A percentile compares a stretch with the other conserved stretches of the same genome.
These are phyloP conservation scores for Coprinellus aureogranulatus DNA, from an alignment of 768 basidiomycete species.

Conservation along the genomic window DNA sequence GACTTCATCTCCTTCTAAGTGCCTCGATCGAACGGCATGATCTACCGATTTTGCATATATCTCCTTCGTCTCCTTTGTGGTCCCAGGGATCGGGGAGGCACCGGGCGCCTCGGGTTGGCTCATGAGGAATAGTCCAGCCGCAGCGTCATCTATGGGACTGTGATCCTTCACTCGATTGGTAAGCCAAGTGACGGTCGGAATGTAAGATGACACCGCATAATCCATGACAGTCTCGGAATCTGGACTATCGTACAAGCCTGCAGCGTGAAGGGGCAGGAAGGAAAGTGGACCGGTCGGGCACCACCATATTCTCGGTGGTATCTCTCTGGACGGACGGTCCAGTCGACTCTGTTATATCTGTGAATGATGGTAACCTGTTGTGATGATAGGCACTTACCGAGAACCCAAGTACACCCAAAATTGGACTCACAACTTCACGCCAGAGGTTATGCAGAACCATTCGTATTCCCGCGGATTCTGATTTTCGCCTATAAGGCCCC, in stretches of 20 bases:
- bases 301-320: not conserved
- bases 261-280: conserved; percentile 7
- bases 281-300: conserved; percentile 4
- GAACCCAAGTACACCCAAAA: conserved; percentile 5
- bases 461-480: too few species aligned
- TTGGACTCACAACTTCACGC: not conserved
- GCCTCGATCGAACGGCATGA: conserved; percentile 9
- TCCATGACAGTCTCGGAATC: not conserved
- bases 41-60: not conserved
- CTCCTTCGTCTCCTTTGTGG: conserved; percentile 11
- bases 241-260: not conserved
- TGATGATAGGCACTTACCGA: not conserved
- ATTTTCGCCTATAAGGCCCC: too few species aligned
- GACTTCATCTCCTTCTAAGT: conserved; percentile 11
- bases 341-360: not conserved
- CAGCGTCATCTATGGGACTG: conserved; percentile 1
- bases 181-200: conserved; percentile 2
- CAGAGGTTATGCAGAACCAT: too few species aligned
- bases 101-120: not conserved
- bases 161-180: not conserved
- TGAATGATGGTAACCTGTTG: not conserved
- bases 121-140: not conserved
- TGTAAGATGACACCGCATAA: conserved; percentile 7
- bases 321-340: not conserved
- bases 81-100: conserved; percentile 6